A percentile compares a stretch with the other conserved stretches of the same genome.
These are phyloP conservation scores for Nannochloropsis granulata DNA, from an alignment of 108 stramenopile species.

Conservation along the genomic window DNA sequence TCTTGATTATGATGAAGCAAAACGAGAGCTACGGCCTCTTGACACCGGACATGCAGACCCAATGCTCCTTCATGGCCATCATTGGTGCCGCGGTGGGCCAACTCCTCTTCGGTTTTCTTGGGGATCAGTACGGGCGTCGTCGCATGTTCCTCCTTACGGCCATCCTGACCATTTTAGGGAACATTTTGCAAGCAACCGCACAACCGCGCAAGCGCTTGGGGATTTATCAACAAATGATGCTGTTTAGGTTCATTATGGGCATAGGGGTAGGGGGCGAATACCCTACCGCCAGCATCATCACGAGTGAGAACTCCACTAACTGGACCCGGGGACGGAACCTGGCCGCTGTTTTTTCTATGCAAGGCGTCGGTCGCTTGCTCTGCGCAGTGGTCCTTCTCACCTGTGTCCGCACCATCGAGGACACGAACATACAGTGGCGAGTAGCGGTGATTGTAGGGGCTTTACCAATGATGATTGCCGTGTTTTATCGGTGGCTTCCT, in stretches of 20 bases:
- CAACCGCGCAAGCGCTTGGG: background rate
- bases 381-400: background rate
- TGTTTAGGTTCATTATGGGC: conserved; percentile 35
- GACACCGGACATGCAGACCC: background rate
- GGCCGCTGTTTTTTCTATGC: conserved; percentile 43
- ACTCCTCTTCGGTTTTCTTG: background rate
- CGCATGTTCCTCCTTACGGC: background rate
- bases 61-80: background rate
- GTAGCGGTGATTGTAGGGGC: conserved; percentile 1
- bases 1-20: background rate
- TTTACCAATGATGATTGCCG: background rate
- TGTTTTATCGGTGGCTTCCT: background rate
- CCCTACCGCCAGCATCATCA: conserved; percentile 38
- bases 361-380: conserved; percentile 32
- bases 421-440: background rate
- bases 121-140: background rate
- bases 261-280: conserved; percentile 48
- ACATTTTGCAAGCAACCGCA: background rate
- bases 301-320: background rate
- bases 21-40: background rate
- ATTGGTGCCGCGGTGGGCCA: background rate
- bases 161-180: background rate
- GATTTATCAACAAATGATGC: conserved; percentile 23
- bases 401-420: background rate
- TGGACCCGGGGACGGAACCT: conserved; percentile 18